These are phyloP conservation scores for Russula sp. DNA, from an alignment of 768 basidiomycete genomes.

Conservation along the genomic window DNA sequence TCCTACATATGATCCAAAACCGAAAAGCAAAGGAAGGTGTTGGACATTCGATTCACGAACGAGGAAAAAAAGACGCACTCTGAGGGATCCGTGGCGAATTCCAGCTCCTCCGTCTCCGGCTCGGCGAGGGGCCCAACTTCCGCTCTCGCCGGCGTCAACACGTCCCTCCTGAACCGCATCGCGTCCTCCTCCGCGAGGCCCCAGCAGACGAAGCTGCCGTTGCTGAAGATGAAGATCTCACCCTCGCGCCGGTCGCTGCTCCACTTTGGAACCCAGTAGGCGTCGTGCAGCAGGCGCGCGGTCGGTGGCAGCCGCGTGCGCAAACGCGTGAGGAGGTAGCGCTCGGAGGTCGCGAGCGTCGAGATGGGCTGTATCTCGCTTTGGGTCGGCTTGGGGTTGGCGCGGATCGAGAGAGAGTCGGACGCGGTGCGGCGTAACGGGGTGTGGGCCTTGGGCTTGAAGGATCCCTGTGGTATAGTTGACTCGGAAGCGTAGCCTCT, in stretches of 20 bases:
- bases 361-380: conserved; percentile 73
- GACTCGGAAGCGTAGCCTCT: conserved; percentile 9
- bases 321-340: conserved; percentile 63
- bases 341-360: conserved; percentile 81
- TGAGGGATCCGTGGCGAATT: conserved; percentile 85
- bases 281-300: conserved; percentile 60
- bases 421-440: conserved; percentile 77
- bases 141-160: conserved; percentile 48
- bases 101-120: conserved; percentile 82
- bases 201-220: conserved; percentile 89
- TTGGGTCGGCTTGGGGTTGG: conserved; percentile 80
- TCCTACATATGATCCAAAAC: conserved; percentile 40
- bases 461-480: not conserved
- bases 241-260: conserved; percentile 47
- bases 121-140: conserved; percentile 60
- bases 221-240: conserved; percentile 83
- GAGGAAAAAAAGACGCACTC: conserved; percentile 45
- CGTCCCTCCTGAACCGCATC: conserved; percentile 52
- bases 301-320: conserved; percentile 45
- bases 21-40: not conserved
- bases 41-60: not conserved
- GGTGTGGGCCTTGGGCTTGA: conserved; percentile 75
- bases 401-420: conserved; percentile 77
- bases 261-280: conserved; percentile 74
- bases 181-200: conserved; percentile 75